A percentile compares a stretch with the other conserved stretches of the same genome.
These are phyloP conservation scores for Xylaria sp. DNA, from an alignment of 2,329 filamentous ascomycete species.

Conservation along the genomic window DNA sequence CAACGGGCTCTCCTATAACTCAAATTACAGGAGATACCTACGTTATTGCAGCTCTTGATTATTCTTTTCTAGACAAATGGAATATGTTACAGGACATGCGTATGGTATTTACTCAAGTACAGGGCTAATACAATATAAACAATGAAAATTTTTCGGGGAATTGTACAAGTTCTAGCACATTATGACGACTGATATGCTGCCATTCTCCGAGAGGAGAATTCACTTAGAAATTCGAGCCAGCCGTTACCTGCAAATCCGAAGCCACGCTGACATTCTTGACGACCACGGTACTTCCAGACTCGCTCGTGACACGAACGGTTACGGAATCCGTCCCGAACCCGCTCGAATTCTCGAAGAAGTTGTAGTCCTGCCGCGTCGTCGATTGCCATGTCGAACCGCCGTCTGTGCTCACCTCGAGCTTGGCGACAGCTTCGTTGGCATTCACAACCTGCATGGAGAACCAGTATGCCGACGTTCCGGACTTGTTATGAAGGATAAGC, in stretches of 20 bases:
- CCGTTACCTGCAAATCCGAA: constrained; percentile 38
- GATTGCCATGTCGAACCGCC: constrained; percentile 66
- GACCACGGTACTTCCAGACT: constrained; percentile 60
- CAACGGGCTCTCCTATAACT: not conserved
- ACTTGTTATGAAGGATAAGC: constrained; percentile 57
- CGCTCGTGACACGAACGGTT: constrained; percentile 65
- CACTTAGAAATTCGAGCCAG: constrained; percentile 39
- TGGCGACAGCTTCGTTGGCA: constrained; percentile 64
- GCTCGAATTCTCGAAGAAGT: constrained; percentile 69
- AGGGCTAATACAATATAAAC: constrained; percentile 28
- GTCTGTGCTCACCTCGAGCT: constrained; percentile 70
- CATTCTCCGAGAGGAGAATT: not conserved
- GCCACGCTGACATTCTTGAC: constrained; percentile 61
- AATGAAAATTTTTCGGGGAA: constrained; percentile 15
- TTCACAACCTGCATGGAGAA: constrained; percentile 72
- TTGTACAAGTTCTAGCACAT: not conserved
- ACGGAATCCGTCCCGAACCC: constrained; percentile 66
- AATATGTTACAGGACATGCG: constrained; percentile 6
- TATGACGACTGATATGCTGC: constrained; percentile 1
- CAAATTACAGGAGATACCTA: not conserved
- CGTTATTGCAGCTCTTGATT: not conserved
- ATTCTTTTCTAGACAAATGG: not conserved
- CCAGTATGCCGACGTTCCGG: constrained; percentile 56
- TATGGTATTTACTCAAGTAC: constrained; percentile 13
- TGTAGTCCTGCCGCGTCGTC: constrained; percentile 65